Percentiles rank a stretch among this genome's conserved stretches.
These are phyloP conservation scores for Penicillium sp. DNA, from an alignment of 2,329 filamentous ascomycete species.

Conservation along the genomic window DNA sequence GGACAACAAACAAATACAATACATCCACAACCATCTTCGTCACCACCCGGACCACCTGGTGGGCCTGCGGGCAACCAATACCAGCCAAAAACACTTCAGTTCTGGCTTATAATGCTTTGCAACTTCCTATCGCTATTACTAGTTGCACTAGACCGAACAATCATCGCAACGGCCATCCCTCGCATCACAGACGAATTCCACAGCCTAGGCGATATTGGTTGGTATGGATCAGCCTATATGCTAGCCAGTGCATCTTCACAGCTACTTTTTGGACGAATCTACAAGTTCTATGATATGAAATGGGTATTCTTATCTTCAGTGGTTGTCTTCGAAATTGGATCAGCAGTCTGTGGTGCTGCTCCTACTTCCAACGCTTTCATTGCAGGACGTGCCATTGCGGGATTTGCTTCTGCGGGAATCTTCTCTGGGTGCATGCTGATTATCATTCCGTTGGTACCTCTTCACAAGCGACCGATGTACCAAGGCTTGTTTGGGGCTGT, in stretches of 20 bases:
- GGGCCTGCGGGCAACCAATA: not conserved
- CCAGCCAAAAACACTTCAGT: not conserved
- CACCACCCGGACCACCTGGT: not conserved
- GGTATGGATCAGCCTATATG: conserved; percentile 59
- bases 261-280: conserved; percentile 37
- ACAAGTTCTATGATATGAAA: conserved; percentile 39
- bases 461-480: conserved; percentile 27
- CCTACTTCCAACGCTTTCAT: conserved; percentile 33
- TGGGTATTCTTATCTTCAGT: conserved; percentile 35
- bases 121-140: conserved; percentile 34
- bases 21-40: not conserved
- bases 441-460: conserved; percentile 6
- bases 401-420: conserved; percentile 30
- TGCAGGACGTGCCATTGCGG: conserved; percentile 32
- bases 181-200: conserved; percentile 25
- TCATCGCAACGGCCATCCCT: conserved; percentile 26
- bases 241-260: conserved; percentile 37
- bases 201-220: conserved; percentile 56
- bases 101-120: conserved; percentile 1
- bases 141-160: conserved; percentile 46
- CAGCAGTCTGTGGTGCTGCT: conserved; percentile 32
- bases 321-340: conserved; percentile 36
- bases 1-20: not conserved
- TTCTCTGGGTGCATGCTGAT: conserved; percentile 19
- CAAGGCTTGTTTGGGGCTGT: conserved; percentile 20